Percentiles rank a stretch among this genome's conserved stretches.
These are phyloP conservation scores for Trichaptum fuscoviolaceum DNA, from an alignment of 768 basidiomycete species.

Conservation along the genomic window DNA sequence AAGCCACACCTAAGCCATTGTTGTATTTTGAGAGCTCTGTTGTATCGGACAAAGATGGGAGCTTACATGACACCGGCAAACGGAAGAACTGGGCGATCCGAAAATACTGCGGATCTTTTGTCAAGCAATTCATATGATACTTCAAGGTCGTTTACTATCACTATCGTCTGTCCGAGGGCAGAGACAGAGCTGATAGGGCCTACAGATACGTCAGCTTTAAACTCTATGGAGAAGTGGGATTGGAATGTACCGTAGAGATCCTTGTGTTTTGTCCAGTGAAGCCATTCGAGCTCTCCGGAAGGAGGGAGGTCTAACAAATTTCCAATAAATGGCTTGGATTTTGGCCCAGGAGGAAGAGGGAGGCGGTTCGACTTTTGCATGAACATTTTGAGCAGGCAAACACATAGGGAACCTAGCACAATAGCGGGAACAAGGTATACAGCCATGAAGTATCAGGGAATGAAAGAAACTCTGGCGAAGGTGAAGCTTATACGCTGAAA, in stretches of 20 bases:
- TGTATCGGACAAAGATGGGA: not conserved
- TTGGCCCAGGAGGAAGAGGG: constrained; percentile 15
- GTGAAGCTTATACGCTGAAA: no score
- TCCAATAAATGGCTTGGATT: constrained; percentile 11
- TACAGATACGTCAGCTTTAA: not conserved
- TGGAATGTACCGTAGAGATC: not conserved
- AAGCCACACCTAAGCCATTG: not conserved
- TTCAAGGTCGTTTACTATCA: constrained; percentile 13
- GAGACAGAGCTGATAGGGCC: constrained; percentile 12
- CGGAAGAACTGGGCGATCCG: constrained; percentile 6
- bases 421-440: not conserved
- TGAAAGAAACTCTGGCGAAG: no score
- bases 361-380: not conserved
- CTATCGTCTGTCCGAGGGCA: constrained; percentile 10
- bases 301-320: constrained; percentile 12
- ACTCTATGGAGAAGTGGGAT: not conserved
- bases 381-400: not conserved
- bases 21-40: not conserved
- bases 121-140: constrained; percentile 17
- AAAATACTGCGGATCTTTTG: constrained; percentile 14
- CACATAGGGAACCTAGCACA: not conserved
- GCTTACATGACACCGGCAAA: not conserved
- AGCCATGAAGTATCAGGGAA: not conserved
- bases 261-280: constrained; percentile 2
- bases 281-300: constrained; percentile 11